Evolutionary conservation across 192 early-diverging fungal species (phyloP), one percentile per base, ranked within the genome.

Genomic region (Phycomyces nitens): DNA sequence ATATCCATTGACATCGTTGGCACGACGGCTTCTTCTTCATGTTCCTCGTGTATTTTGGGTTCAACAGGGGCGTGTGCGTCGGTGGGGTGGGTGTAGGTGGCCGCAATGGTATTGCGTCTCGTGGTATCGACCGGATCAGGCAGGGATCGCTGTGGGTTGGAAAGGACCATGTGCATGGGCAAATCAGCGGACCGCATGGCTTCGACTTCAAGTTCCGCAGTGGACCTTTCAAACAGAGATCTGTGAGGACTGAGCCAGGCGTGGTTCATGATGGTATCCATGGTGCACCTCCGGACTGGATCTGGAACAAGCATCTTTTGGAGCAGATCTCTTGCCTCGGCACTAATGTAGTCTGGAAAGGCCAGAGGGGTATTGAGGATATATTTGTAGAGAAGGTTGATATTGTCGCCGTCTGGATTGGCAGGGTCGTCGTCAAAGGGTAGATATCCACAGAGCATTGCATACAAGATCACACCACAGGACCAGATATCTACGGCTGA

Each of bases 401-500:
- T 90, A 66, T 95, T 95, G 66, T 95, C 92, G 58, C 92, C 90
- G 58, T 95, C 91, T 20, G 91, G 91, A 56, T 95, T 95, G 4
- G 78, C 82, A 24, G 93, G 93, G 68, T 95, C 93, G 72, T 94
- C 93, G 60, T 95, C 93, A 68, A 90, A 95, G 3, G 93, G 93
- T 49, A 95, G 78, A 56, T 92, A 93, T 2, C 93, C 93, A 26
- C 87, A 89, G 6, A 95, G 80, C 93, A 95, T 95, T 1, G 93
- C 93, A 61, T 91, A 95, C 69, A 99, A 68, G 54, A 99, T 99
- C 16, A 99, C 97, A 53, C 97, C 97, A 73, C 95, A 98, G 53
- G 89, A 92, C 97, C 97, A 99, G 60, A 98, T 95, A 76, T 99
- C 97, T 0, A 95, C 96, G 5, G 92, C 90, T 12, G 92, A 91